phyloP scores from a whole-genome alignment of 2,329 filamentous ascomycete genomes.

The Colletotrichum sp. region DNA sequence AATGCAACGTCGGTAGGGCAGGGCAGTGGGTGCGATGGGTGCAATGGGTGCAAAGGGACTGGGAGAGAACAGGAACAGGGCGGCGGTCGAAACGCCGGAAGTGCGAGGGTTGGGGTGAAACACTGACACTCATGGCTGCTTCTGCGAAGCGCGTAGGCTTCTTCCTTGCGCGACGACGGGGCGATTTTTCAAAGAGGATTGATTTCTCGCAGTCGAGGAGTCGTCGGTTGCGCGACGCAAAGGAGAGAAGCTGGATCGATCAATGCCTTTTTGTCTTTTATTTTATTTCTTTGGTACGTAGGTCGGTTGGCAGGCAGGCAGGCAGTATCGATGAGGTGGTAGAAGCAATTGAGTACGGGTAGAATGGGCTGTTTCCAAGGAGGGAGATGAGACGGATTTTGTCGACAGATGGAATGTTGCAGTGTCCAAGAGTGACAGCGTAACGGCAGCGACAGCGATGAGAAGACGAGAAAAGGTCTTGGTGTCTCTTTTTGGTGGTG shows the following conservation, averaged over 20 bases:
- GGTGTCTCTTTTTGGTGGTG: neutral
- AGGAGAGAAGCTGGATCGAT: neutral
- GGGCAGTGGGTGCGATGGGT: neutral
- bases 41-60: neutral
- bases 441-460: neutral
- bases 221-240: neutral
- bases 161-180: constrained; percentile 22
- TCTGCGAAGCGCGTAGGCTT: constrained; percentile 23
- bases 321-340: neutral
- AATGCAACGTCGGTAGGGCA: constrained; percentile 1
- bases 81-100: constrained; percentile 24
- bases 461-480: neutral
- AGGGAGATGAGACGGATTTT: constrained; percentile 11
- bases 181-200: neutral
- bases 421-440: neutral
- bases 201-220: neutral
- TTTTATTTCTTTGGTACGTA: neutral
- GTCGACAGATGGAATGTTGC: neutral
- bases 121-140: constrained; percentile 56
- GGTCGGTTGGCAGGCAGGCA: neutral
- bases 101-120: constrained; percentile 32
- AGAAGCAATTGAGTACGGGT: constrained; percentile 21
- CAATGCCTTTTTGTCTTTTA: neutral
- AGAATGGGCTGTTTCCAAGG: constrained; percentile 7
- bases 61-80: neutral